These are phyloP conservation scores for Lachancea thermotolerans DNA, from an alignment of 805 yeast species.

Conservation along the genomic window DNA sequence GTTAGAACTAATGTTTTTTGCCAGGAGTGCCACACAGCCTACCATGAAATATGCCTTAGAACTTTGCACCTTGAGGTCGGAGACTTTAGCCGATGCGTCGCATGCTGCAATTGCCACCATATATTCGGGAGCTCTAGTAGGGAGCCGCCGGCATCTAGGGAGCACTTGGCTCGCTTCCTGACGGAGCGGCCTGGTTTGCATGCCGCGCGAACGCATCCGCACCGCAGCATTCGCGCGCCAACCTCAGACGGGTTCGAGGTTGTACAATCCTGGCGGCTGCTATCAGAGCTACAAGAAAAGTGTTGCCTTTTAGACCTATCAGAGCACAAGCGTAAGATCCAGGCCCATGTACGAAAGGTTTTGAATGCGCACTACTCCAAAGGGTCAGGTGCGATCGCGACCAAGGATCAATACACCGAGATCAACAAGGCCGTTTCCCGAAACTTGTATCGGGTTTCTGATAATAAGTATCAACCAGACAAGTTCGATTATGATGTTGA, in stretches of 20 bases:
- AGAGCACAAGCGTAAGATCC: slow-evolving; percentile 51
- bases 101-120: slow-evolving; percentile 12
- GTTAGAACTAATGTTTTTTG: slow-evolving; percentile 11
- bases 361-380: slow-evolving; percentile 42
- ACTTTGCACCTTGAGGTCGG: slow-evolving; percentile 19
- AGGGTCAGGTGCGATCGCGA: slow-evolving; percentile 23
- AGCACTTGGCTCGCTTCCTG: neutral
- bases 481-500: slow-evolving; percentile 13
- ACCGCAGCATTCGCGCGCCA: neutral
- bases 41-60: slow-evolving; percentile 23
- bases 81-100: slow-evolving; percentile 15
- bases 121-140: neutral
- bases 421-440: slow-evolving; percentile 61
- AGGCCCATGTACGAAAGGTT: slow-evolving; percentile 47
- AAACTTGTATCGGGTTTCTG: slow-evolving; percentile 40
- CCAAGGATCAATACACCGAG: slow-evolving; percentile 43
- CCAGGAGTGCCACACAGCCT: slow-evolving; percentile 13
- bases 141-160: too few species aligned
- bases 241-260: slow-evolving; percentile 1
- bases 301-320: neutral
- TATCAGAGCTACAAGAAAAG: slow-evolving; percentile 2
- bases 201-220: neutral
- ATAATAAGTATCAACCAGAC: slow-evolving; percentile 12
- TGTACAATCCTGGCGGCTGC: slow-evolving; percentile 6
- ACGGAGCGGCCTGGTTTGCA: neutral